These are phyloP conservation scores for Penicillium lagena DNA, from an alignment of 495 filamentous ascomycete species.

Conservation along the genomic window DNA sequence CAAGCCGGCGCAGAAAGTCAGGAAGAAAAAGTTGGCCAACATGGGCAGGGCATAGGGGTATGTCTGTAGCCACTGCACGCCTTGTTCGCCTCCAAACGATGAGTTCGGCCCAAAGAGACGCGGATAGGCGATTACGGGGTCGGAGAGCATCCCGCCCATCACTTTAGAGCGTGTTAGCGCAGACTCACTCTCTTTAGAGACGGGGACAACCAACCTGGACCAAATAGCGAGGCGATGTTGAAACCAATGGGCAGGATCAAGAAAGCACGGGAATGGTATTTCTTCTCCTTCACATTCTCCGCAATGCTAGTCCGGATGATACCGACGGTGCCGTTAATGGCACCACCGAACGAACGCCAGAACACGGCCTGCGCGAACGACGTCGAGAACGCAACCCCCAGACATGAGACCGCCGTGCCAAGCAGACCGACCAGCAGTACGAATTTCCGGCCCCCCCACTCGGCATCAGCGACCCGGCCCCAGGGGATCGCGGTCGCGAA, in stretches of 20 bases:
- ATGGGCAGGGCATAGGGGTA: constrained; percentile 76
- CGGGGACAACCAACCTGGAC: constrained; percentile 43
- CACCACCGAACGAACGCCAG: constrained; percentile 68
- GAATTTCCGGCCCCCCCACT: constrained; percentile 64
- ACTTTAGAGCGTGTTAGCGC: constrained; percentile 23
- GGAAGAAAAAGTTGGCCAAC: constrained; percentile 62
- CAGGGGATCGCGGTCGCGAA: constrained; percentile 81
- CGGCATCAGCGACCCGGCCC: constrained; percentile 70
- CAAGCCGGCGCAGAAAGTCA: constrained; percentile 45
- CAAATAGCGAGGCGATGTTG: constrained; percentile 72
- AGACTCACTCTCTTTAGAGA: not conserved
- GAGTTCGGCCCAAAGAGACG: constrained; percentile 54
- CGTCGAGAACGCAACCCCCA: constrained; percentile 77
- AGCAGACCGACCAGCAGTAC: constrained; percentile 69
- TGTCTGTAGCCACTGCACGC: constrained; percentile 57
- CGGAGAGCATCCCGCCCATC: constrained; percentile 66
- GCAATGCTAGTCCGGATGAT: constrained; percentile 79
- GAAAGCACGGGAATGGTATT: constrained; percentile 61
- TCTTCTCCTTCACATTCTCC: constrained; percentile 71
- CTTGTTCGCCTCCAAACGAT: constrained; percentile 40
- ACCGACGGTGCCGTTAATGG: constrained; percentile 76
- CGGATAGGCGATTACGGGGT: constrained; percentile 67
- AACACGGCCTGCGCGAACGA: constrained; percentile 66
- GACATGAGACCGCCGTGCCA: constrained; percentile 62
- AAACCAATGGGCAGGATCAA: constrained; percentile 69